These are phyloP conservation scores for Kregervanrija fluxuum DNA, from an alignment of 805 yeast genomes.

Conservation along the genomic window DNA sequence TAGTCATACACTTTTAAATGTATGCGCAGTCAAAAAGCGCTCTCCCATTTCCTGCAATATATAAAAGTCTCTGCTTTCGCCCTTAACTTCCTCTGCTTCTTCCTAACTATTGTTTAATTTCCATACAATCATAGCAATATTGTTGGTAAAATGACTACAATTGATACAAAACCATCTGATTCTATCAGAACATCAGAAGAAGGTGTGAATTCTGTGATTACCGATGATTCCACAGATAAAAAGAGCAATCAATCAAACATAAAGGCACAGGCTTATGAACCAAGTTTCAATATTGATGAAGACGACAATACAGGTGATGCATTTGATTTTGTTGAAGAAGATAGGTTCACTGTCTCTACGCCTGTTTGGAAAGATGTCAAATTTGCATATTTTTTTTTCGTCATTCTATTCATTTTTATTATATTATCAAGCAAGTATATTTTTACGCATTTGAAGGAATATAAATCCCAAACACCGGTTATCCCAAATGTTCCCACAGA, in stretches of 20 bases:
- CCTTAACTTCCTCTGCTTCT: not conserved
- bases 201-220: no score
- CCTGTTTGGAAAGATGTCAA: constrained; percentile 70
- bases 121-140: no score
- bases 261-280: not conserved
- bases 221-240: no score
- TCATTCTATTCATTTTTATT: constrained; percentile 2
- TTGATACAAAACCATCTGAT: no score
- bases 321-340: constrained; percentile 29
- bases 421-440: constrained; percentile 5
- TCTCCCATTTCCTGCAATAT: no score
- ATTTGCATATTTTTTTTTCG: constrained; percentile 35
- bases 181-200: no score
- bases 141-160: no score
- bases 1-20: no score
- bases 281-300: not conserved
- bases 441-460: constrained; percentile 4
- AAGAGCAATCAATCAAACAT: no score
- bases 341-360: constrained; percentile 57
- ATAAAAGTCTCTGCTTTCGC: not conserved
- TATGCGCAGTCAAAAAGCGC: no score
- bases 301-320: not conserved
- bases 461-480: constrained; percentile 1
- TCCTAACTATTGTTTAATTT: no score
- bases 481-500: constrained; percentile 1